Conservation (phyloP, 352 stramenopile species). For the Phytophthora sansomeana region DNA sequence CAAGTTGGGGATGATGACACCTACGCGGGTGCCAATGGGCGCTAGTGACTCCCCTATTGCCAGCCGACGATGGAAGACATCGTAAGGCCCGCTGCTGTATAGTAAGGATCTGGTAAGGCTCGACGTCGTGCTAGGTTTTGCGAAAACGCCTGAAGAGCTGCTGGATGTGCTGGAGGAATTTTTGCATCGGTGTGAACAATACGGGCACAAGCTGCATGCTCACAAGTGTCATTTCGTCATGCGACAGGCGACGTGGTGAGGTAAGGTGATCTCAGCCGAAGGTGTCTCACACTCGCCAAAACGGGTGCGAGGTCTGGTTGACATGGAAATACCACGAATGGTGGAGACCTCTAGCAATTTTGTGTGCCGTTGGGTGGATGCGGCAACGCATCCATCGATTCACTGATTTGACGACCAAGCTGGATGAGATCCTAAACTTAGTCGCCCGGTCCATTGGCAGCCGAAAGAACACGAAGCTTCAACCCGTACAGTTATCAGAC, state of each 20-base stretch:
- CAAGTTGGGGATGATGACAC: slow-evolving; percentile 3
- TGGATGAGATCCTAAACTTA: too few relatives aligned
- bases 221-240: slow-evolving; percentile 5
- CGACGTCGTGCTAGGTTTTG: slow-evolving; percentile 12
- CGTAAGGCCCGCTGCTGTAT: background rate
- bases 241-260: slow-evolving; percentile 11
- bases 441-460: slow-evolving; percentile 3
- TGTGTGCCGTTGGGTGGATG: slow-evolving; percentile 35
- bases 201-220: slow-evolving; percentile 9
- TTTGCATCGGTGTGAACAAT: background rate
- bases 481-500: background rate
- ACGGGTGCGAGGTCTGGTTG: slow-evolving; percentile 7
- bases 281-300: slow-evolving; percentile 3
- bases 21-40: slow-evolving; percentile 13
- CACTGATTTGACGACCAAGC: background rate
- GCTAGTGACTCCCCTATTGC: slow-evolving; percentile 9
- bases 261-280: slow-evolving; percentile 7
- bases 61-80: slow-evolving; percentile 5
- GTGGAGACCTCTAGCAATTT: slow-evolving; percentile 24
- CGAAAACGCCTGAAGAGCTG: background rate
- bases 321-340: background rate
- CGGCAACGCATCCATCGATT: slow-evolving; percentile 19
- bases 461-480: slow-evolving; percentile 7
- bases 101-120: slow-evolving; percentile 6
- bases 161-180: background rate